Evolutionary conservation across 129 eudicot genomes (phyloP).

Genomic region (Logfia minima): DNA sequence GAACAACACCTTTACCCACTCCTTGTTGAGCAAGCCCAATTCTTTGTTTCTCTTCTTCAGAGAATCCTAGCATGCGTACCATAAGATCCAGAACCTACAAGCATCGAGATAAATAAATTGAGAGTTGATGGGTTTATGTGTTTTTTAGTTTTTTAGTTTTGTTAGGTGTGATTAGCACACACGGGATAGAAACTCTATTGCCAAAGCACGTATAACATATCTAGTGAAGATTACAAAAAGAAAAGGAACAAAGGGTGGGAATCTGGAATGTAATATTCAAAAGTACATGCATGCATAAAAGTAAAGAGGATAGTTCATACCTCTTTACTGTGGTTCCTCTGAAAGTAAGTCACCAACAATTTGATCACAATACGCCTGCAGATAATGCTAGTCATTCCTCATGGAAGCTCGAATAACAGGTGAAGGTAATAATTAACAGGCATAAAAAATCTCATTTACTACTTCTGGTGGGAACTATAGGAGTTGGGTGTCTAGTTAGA

Average conservation of each 20-base stretch:
- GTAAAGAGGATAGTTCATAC: conserved; percentile 31
- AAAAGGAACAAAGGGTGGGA: background rate
- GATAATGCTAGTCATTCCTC: conserved; percentile 13
- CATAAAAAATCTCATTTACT: background rate
- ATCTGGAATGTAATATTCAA: background rate
- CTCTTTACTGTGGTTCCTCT: conserved; percentile 99
- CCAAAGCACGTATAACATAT: background rate
- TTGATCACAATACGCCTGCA: conserved; percentile 99
- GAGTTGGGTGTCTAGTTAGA: background rate
- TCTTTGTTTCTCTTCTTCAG: conserved; percentile 95
- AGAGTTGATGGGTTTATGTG: background rate
- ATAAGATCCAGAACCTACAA: conserved; percentile 91
- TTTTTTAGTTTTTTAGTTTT: conserved; percentile 1
- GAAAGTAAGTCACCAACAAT: conserved; percentile 96
- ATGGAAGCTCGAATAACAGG: conserved; percentile 16
- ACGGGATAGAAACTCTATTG: background rate
- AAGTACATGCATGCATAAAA: background rate
- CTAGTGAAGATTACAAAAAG: background rate
- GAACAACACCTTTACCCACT: conserved; percentile 91
- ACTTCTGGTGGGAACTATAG: background rate
- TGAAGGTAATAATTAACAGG: background rate
- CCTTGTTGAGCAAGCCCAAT: conserved; percentile 97
- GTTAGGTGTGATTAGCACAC: background rate
- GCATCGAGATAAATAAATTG: background rate
- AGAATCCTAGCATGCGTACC: conserved; percentile 98